phyloP scores from a whole-genome alignment of 169 alveolate genomes.

The Theileria annulata region DNA sequence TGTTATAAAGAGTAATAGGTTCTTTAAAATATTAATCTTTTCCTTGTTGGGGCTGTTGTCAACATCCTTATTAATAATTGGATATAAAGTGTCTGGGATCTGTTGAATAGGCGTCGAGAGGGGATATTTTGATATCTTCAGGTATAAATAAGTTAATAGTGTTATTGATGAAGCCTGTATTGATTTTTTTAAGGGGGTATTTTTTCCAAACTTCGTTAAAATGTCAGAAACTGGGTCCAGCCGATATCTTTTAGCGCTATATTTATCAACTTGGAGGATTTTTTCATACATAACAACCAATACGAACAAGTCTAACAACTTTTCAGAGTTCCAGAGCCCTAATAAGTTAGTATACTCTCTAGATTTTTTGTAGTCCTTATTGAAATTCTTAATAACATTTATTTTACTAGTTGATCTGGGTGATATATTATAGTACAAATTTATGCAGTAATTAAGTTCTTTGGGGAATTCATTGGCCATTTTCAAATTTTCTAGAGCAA shows the following conservation, averaged over 20 bases:
- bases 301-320: conserved; percentile 4
- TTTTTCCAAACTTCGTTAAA: background rate
- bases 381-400: background rate
- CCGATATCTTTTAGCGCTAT: conserved; percentile 27
- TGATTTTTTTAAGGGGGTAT: background rate
- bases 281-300: conserved; percentile 53
- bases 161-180: conserved; percentile 17
- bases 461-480: background rate
- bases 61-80: background rate
- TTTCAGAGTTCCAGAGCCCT: conserved; percentile 7
- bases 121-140: background rate
- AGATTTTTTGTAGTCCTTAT: background rate
- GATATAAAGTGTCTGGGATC: background rate
- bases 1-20: conserved; percentile 3
- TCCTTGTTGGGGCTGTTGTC: background rate
- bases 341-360: conserved; percentile 2
- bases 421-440: background rate
- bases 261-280: conserved; percentile 56
- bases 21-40: background rate
- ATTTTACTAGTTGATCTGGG: background rate
- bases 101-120: background rate
- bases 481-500: conserved; percentile 14
- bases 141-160: background rate
- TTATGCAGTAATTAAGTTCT: conserved; percentile 1
- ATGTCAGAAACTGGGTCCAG: background rate